A percentile compares a stretch with the other conserved stretches of the same genome.
phyloP scores from a whole-genome alignment of 129 eudicot genomes.

The Erigeron canadensis region DNA sequence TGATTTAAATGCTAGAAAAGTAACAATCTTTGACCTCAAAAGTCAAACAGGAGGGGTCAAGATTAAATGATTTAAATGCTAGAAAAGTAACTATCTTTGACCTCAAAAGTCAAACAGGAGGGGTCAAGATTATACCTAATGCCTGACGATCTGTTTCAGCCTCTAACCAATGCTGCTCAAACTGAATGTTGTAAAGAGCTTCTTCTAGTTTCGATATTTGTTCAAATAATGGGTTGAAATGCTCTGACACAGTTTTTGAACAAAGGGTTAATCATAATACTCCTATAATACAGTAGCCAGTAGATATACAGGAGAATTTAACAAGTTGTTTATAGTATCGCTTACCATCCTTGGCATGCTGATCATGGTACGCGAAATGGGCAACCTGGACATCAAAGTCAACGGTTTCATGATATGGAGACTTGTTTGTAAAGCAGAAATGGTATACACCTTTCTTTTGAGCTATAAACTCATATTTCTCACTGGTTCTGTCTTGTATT shows the following conservation, averaged over 20 bases:
- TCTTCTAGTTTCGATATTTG: slow-evolving; percentile 82
- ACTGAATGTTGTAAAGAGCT: slow-evolving; percentile 88
- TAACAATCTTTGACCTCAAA: slow-evolving; percentile 13
- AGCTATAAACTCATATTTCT: slow-evolving; percentile 75
- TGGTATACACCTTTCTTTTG: slow-evolving; percentile 58
- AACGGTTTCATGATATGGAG: slow-evolving; percentile 82
- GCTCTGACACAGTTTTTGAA: slow-evolving; percentile 49
- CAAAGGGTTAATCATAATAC: neutral
- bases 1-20: neutral
- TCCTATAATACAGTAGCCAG: too few relatives aligned
- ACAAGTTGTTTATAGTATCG: neutral
- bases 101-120: slow-evolving; percentile 14
- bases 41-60: slow-evolving; percentile 4
- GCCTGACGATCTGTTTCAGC: slow-evolving; percentile 92
- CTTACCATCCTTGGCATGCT: slow-evolving; percentile 86
- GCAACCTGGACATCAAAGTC: slow-evolving; percentile 85
- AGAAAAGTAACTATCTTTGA: neutral
- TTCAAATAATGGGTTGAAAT: slow-evolving; percentile 73
- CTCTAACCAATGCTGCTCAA: slow-evolving; percentile 97
- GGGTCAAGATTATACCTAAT: slow-evolving; percentile 42
- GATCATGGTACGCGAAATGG: slow-evolving; percentile 60
- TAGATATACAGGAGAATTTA: neutral
- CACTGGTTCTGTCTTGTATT: slow-evolving; percentile 60
- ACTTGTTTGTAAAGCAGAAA: slow-evolving; percentile 78
- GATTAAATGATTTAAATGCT: neutral